Base-by-base conservation (phyloP, 441 rosid genomes). In the Populus hybrid region DNA sequence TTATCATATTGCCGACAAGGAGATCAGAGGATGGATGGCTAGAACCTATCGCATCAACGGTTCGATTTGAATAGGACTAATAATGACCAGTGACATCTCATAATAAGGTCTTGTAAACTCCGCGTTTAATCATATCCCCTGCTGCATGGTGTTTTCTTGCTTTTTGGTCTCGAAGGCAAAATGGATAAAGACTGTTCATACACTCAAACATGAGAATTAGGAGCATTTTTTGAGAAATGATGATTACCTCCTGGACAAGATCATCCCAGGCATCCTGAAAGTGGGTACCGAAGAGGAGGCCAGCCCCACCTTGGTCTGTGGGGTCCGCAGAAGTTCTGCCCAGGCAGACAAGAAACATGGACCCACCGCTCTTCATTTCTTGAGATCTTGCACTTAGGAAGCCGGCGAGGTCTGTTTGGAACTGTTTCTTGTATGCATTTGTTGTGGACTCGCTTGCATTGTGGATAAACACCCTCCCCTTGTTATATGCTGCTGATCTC, bases 201-300 rank as follows among this genome's bases (percentile, higher is more conserved):
- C 18, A 24, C 14, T 23, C 20, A 11, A 67, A 24, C 69, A 28
- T 14, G 0, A 11, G 28, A 67, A 67, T 67, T 12, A 6, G 69
- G 10, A 67, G 57, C 6, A 14, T 20, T 24, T 23, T 21, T 26
- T 14, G 18, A 4, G 2, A 10, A 6, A 59, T 23, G 64, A 36
- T 61, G 28, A 21, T 74, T 89, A 95, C 99, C 97, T 93, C 96
- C 73, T 85, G 91, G 88, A 95, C 98, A 82, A 95, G 97, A 83
- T 95, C 98, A 83, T 93, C 90, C 99, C 99, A 95, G 28, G 99
- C 97, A 85, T 95, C 97, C 86, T 95, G 98, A 85, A 88, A 95
- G 87, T 95, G 99, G 87, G 99, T 93, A 82, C 97, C 99, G 66
- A 95, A 95, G 63, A 95, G 93, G 23, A 91, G 80, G 63, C 97